Evolutionary conservation across 192 early-diverging fungal genomes (phyloP).

Genomic region (Backusella westeae): DNA sequence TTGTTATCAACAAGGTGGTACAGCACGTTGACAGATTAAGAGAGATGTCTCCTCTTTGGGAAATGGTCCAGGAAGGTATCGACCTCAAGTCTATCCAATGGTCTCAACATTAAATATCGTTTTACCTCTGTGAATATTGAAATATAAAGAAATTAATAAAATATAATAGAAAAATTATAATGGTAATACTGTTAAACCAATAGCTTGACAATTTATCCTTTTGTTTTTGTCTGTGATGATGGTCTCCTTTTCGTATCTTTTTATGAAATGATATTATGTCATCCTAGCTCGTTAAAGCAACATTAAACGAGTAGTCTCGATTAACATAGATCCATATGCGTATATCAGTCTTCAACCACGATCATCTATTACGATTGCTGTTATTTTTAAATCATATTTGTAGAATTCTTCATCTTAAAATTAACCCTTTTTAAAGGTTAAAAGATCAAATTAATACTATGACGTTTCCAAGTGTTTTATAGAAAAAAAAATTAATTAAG

Average conservation of each 20-base stretch:
- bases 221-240: background rate
- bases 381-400: background rate
- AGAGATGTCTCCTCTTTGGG: conserved; percentile 98
- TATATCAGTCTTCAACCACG: background rate
- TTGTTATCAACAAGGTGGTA: conserved; percentile 77
- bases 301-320: background rate
- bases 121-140: conserved; percentile 6
- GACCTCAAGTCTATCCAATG: conserved; percentile 91
- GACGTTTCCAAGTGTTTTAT: background rate
- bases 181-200: background rate
- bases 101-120: conserved; percentile 74
- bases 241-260: background rate
- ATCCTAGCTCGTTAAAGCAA: background rate
- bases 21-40: conserved; percentile 82
- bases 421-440: background rate
- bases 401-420: background rate
- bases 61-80: conserved; percentile 95
- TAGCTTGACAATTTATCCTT: background rate
- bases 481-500: background rate
- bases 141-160: conserved; percentile 10
- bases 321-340: background rate
- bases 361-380: background rate
- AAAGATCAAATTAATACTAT: background rate
- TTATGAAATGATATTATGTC: background rate
- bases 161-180: conserved; percentile 9